Evolutionary conservation across 257 asterid genomes (phyloP).

Genomic region (Datura wrightii): DNA sequence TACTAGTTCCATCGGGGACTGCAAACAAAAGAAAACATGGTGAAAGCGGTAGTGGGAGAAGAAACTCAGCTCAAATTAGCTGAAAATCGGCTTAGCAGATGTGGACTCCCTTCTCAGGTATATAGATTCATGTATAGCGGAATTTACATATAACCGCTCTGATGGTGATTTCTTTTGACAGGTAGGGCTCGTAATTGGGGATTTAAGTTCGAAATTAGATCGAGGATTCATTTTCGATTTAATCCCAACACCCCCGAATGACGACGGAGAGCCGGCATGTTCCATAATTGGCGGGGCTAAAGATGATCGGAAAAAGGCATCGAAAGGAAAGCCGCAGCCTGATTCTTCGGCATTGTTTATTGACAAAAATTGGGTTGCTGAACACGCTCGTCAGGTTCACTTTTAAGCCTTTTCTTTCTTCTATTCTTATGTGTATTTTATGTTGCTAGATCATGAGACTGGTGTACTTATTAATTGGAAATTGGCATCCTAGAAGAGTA

Average conservation of each 20-base stretch:
- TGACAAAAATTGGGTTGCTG: conserved; percentile 86
- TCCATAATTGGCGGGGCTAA: conserved; percentile 57
- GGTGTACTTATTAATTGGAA: not conserved
- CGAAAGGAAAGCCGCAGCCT: conserved; percentile 66
- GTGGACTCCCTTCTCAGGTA: conserved; percentile 67
- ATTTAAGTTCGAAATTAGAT: conserved; percentile 71
- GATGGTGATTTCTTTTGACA: conserved; percentile 33
- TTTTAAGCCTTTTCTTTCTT: not conserved
- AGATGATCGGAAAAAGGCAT: conserved; percentile 60
- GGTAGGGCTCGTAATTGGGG: conserved; percentile 95
- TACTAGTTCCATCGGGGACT: too few relatives aligned
- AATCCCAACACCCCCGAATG: conserved; percentile 89
- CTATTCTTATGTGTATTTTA: not conserved
- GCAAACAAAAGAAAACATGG: conserved; percentile 46
- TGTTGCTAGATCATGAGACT: too few relatives aligned
- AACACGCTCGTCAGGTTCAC: conserved; percentile 96
- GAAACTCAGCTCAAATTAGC: conserved; percentile 65
- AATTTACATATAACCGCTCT: not conserved
- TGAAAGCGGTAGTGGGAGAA: conserved; percentile 82
- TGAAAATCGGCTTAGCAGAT: conserved; percentile 73
- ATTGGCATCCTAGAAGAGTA: not conserved
- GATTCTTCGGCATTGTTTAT: conserved; percentile 68
- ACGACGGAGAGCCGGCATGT: conserved; percentile 79
- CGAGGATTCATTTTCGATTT: conserved; percentile 84
- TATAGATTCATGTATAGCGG: not conserved